Percentiles rank a stretch among this genome's conserved stretches.
Evolutionary conservation across 2,329 filamentous ascomycete genomes (phyloP).

Genomic region (Lasiodiplodia sp.): DNA sequence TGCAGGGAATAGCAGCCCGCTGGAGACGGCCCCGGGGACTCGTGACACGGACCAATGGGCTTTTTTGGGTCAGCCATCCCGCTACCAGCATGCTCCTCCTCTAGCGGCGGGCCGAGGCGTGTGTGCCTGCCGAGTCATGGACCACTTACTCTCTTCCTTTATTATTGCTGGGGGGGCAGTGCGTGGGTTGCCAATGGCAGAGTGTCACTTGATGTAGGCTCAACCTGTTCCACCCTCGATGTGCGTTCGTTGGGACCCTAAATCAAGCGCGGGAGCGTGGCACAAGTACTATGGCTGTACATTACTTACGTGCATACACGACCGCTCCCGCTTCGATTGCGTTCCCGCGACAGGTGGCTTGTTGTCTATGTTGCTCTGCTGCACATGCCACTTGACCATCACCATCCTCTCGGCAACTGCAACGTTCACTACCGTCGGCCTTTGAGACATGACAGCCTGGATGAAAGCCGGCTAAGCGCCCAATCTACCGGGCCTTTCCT

Average conservation of each 20-base stretch:
- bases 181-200: not conserved
- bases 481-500: not conserved
- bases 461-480: not conserved
- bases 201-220: not conserved
- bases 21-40: conserved; percentile 9
- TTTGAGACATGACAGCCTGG: not conserved
- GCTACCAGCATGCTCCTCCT: conserved; percentile 11
- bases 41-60: conserved; percentile 19
- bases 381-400: conserved; percentile 5
- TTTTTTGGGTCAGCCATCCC: conserved; percentile 2
- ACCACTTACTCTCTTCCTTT: conserved; percentile 4
- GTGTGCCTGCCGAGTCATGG: conserved; percentile 26
- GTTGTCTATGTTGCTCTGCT: not conserved
- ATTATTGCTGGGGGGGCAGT: conserved; percentile 10
- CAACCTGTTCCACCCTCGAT: not conserved
- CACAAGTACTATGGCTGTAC: conserved; percentile 1
- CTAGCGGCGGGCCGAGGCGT: conserved; percentile 23
- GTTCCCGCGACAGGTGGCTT: not conserved
- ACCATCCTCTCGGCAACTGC: not conserved
- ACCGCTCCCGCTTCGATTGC: not conserved
- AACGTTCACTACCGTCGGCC: not conserved
- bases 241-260: not conserved
- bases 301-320: conserved; percentile 9
- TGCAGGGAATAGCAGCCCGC: conserved; percentile 10
- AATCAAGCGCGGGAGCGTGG: not conserved